Base-by-base conservation (phyloP, 2,329 filamentous ascomycete genomes). In the Zymoseptoria pseudotritici region DNA sequence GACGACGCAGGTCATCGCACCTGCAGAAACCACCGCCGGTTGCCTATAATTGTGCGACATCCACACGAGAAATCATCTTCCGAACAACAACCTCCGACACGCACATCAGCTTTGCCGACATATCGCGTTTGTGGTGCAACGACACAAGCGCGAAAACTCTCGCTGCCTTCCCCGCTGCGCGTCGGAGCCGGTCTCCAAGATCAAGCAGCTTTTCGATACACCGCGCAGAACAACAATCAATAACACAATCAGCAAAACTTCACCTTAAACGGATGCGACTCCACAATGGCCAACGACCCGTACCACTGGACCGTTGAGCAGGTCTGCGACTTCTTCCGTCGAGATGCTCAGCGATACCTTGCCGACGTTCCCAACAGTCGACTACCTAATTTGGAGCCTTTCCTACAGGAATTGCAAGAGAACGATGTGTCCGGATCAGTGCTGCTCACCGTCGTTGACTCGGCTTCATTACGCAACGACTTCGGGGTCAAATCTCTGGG, bases 291-390 rank as follows among this genome's bases (percentile, higher is more conserved):
- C 58, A 29, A 29, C 3, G 90, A 96, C 74, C 90, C 91, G n/a
- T 88, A 86, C 72, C 69, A 81, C 57, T 96, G 91, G 91, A 81
- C 82, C 42, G 79, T 86, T 31, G 84, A 88, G 46, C 80, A 85
- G 42, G 83, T 95, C 10, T 81, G 88, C 9, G 71, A 78, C 17
- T 85, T 87, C 68, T 78, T 95, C 3, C 90, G 86, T 70, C 78
- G 81, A 55, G 55, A 69, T 46, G 69, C 68, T 3, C 53, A 58
- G 11, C 10, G 29, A 8, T 60, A 59, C 49, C 53, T 71, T 11
- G 24, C 22, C 26, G 62, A 67, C 50, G 57, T 73, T 74, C 54
- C 73, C 50, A 63, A 69, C 70, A 24, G 68, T 17, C 52, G 72
- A 59, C 74, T 85, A 7, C 83, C 85, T 4, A 78, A 88, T 55